Evolutionary conservation across 331 rosid genomes (phyloP).

Genomic region (Pyracantha coccinea): DNA sequence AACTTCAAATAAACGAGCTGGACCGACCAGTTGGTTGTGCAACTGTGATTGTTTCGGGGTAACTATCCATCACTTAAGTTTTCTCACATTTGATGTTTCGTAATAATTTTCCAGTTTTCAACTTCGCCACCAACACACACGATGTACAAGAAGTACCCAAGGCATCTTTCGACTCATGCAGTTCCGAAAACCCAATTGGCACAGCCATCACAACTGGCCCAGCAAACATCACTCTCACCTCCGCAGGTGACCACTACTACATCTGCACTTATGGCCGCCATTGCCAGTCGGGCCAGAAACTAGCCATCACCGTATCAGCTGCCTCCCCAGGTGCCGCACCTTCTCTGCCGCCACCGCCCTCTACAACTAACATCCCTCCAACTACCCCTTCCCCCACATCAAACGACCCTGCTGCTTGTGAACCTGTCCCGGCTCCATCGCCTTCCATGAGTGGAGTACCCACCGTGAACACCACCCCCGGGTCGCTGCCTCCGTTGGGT

Average conservation of each 20-base stretch:
- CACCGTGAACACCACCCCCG: background rate
- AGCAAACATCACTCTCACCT: conserved; percentile 11
- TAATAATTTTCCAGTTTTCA: conserved; percentile 12
- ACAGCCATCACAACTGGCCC: conserved; percentile 8
- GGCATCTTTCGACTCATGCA: conserved; percentile 28
- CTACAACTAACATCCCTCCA: background rate
- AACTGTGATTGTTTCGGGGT: no score
- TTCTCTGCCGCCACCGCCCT: background rate
- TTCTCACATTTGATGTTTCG: background rate
- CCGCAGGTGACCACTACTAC: conserved; percentile 26
- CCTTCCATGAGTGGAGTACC: background rate
- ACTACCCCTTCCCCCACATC: conserved; percentile 3
- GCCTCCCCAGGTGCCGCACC: conserved; percentile 1
- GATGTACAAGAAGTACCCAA: conserved; percentile 25
- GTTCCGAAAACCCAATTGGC: conserved; percentile 1
- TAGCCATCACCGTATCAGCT: conserved; percentile 29
- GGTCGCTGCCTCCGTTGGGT: background rate
- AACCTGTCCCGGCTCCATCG: background rate
- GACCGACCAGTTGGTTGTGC: no score
- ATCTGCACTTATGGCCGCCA: conserved; percentile 34
- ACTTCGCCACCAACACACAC: conserved; percentile 8
- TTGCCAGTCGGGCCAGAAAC: conserved; percentile 33
- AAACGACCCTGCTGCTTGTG: background rate
- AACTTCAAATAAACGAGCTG: no score
- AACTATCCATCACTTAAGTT: background rate